Conservation (phyloP, 2,329 filamentous ascomycete genomes). For the Immersiporthe knoxdaviesiana region DNA sequence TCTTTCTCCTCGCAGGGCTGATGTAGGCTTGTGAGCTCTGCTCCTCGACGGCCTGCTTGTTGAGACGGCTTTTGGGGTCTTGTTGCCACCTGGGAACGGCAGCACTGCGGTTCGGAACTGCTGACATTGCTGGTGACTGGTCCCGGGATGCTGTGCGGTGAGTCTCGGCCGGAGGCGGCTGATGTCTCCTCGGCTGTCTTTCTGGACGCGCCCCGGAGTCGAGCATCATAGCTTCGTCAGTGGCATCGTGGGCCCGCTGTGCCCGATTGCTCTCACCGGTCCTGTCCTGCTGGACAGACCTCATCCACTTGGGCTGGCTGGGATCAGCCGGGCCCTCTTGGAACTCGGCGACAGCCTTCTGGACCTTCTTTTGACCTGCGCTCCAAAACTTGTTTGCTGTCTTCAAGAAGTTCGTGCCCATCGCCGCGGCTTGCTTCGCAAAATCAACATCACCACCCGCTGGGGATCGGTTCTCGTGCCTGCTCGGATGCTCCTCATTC, state of each 20-base stretch:
- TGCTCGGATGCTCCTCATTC: constrained; percentile 56
- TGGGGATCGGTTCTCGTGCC: constrained; percentile 60
- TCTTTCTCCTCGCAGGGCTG: constrained; percentile 81
- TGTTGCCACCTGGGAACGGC: constrained; percentile 65
- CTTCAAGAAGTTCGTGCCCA: constrained; percentile 86
- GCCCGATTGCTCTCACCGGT: constrained; percentile 37
- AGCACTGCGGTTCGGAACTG: constrained; percentile 46
- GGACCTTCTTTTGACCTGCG: constrained; percentile 86
- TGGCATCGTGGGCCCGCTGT: constrained; percentile 48
- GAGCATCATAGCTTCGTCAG: constrained; percentile 79
- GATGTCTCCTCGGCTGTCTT: constrained; percentile 37
- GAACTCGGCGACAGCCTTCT: constrained; percentile 89
- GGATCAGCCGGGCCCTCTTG: constrained; percentile 72
- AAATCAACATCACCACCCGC: constrained; percentile 70
- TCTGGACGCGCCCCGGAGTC: constrained; percentile 67
- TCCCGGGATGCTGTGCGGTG: constrained; percentile 45
- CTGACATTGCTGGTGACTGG: constrained; percentile 53
- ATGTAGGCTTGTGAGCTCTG: constrained; percentile 83
- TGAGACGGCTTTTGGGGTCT: constrained; percentile 66
- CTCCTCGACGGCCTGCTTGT: constrained; percentile 75
- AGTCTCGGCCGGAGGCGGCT: constrained; percentile 39
- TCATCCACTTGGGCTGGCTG: constrained; percentile 94
- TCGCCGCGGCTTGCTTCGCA: constrained; percentile 76
- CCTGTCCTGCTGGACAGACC: constrained; percentile 62
- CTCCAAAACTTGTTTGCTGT: constrained; percentile 97